Conservation (phyloP, 441 rosid genomes). For the Eutrema salsugineum region DNA sequence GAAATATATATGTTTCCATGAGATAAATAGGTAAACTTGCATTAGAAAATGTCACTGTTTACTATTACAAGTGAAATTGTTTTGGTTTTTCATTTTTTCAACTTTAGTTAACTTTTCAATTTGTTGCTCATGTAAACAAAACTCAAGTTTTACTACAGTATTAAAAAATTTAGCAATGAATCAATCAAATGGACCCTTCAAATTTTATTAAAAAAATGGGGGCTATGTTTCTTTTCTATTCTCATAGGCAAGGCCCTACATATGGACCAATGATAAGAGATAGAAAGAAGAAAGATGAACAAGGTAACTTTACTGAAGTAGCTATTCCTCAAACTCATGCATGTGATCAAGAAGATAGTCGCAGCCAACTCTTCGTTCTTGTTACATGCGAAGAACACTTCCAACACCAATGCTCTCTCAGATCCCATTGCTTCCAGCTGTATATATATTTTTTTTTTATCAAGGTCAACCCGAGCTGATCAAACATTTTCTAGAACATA, state of each 20-base stretch:
- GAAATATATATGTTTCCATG: not conserved
- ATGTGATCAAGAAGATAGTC: constrained; percentile 89
- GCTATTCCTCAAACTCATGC: constrained; percentile 72
- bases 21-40: not conserved
- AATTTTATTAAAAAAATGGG: no score
- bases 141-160: no score
- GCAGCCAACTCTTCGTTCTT: constrained; percentile 96
- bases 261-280: constrained; percentile 2
- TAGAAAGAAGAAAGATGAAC: not conserved
- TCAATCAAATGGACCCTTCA: no score
- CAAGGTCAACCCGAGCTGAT: not conserved
- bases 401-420: constrained; percentile 71
- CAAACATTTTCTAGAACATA: no score
- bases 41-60: not conserved
- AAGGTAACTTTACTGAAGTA: not conserved
- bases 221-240: no score
- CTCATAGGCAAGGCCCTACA: no score
- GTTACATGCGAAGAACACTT: constrained; percentile 94
- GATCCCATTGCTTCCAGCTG: constrained; percentile 98
- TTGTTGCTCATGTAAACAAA: no score
- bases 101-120: no score
- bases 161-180: no score
- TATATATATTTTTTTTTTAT: not conserved
- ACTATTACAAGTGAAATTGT: no score
- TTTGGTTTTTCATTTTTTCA: no score